phyloP scores from a whole-genome alignment of 2,329 filamentous ascomycete genomes.

The Coleophoma eucalyptorum region DNA sequence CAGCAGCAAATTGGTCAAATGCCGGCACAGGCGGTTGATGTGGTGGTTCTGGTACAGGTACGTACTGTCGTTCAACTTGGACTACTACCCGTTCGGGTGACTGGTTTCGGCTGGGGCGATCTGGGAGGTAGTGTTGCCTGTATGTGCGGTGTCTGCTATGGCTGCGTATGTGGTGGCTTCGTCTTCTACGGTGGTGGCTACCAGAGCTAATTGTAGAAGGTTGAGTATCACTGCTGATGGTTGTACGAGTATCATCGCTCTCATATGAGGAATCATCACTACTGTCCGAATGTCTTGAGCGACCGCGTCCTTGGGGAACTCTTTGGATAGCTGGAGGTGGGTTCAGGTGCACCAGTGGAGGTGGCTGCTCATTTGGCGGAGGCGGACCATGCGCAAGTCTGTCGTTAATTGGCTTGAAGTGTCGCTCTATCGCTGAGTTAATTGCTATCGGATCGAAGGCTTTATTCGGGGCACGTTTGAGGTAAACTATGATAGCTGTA shows the following conservation, averaged over 20 bases:
- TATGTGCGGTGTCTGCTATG: constrained; percentile 16
- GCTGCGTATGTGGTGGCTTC: constrained; percentile 10
- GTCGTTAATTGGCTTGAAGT: constrained; percentile 9
- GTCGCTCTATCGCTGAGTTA: constrained; percentile 12
- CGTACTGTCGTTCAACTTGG: constrained; percentile 15
- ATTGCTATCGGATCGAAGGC: constrained; percentile 14
- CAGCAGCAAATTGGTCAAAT: constrained; percentile 14
- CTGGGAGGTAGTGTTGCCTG: constrained; percentile 9
- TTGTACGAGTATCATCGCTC: constrained; percentile 7
- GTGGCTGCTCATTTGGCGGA: not conserved
- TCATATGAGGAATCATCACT: constrained; percentile 8
- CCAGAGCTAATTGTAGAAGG: constrained; percentile 13
- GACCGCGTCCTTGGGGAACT: not conserved
- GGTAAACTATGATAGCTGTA: constrained; percentile 20
- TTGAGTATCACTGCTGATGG: constrained; percentile 7
- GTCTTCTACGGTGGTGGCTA: constrained; percentile 5
- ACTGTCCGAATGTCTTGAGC: constrained; percentile 7
- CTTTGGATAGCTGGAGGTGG: not conserved
- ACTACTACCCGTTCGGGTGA: constrained; percentile 8
- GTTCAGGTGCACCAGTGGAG: too few species aligned
- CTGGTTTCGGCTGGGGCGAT: not conserved
- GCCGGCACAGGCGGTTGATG: not conserved
- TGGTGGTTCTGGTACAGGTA: not conserved
- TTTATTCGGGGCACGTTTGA: constrained; percentile 16
- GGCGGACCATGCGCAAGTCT: constrained; percentile 7